A percentile compares a stretch with the other conserved stretches of the same genome.
phyloP scores from a whole-genome alignment of 495 filamentous ascomycete species.

The Usnea hakonensis region DNA sequence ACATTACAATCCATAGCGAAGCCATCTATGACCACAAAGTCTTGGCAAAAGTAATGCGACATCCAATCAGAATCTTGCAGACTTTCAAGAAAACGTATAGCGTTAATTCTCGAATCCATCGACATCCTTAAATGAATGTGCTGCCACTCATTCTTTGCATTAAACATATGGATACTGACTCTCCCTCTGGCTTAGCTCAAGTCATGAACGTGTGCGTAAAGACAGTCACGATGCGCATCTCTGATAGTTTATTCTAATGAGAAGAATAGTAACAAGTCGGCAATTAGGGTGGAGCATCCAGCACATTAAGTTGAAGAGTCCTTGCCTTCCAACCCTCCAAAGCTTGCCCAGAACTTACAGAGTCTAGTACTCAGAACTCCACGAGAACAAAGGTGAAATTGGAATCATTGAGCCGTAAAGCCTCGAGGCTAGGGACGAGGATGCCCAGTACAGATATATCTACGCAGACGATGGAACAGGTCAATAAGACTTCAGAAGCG shows the following conservation, averaged over 20 bases:
- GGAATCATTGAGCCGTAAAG: neutral
- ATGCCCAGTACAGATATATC: neutral
- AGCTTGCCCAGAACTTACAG: neutral
- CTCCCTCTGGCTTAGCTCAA: too few species aligned
- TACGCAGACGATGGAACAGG: neutral
- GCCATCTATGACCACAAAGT: neutral
- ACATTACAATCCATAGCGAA: too few species aligned
- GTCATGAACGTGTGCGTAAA: neutral
- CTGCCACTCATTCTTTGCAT: neutral
- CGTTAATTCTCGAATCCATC: neutral
- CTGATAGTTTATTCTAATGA: neutral
- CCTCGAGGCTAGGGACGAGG: neutral
- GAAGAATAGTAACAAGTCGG: neutral
- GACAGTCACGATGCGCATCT: neutral
- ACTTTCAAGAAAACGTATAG: neutral
- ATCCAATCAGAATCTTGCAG: neutral
- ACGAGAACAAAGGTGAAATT: neutral
- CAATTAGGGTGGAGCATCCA: neutral
- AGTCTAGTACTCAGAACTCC: too few species aligned
- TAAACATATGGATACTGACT: neutral
- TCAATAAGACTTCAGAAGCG: neutral
- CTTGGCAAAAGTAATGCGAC: neutral
- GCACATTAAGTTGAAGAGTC: neutral
- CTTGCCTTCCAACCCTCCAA: too few species aligned
- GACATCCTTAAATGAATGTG: too few species aligned